Evolutionary conservation across 2,329 filamentous ascomycete species (phyloP), one percentile per base, ranked within the genome.

Genomic region (Fonsecaea erecta): DNA sequence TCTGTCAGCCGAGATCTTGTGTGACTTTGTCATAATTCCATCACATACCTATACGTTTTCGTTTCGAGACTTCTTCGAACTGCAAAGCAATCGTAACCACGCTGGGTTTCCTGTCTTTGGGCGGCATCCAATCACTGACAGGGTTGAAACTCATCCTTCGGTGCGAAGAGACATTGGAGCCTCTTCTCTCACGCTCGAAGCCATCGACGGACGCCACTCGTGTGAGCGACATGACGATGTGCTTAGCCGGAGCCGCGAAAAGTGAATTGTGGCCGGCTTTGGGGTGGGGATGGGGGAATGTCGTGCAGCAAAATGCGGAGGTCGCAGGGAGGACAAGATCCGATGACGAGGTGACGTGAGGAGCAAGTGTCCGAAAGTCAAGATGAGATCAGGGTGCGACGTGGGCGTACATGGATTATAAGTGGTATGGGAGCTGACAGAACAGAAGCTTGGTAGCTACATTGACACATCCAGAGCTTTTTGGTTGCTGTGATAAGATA

Each of bases 21-120:
- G 9, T 52, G 26, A n/a, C 35, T 7, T 26, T 16, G 11, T 14
- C 11, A 26, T 26, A 24, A 26, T 8, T n/a, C 11, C 16, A 24
- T n/a, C 35, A 75, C 82, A 74, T 75, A 85, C 83, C 70, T 65
- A 86, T 80, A 68, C 85, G 77, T 73, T 81, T 85, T 64, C 78
- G 76, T 63, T 79, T 81, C 66, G 80, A 79, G 32, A 87, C 82
- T 73, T 88, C 84, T 48, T 63, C 65, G 54, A 52, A 71, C 43
- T 68, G 52, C 34, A 67, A 56, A 28, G 63, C 59, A 9, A 48
- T 66, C 52, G 54, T 69, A 67, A 67, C 65, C 55, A 61, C 63
- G 67, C 62, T 69, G 63, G 26, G 67, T 68, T 62, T 73, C 24
- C 71, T 74, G 34, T 77, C 75, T 5, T 66, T 67, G 9, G 69